Conservation (phyloP, 257 asterid species). For the Solanum chilense region DNA sequence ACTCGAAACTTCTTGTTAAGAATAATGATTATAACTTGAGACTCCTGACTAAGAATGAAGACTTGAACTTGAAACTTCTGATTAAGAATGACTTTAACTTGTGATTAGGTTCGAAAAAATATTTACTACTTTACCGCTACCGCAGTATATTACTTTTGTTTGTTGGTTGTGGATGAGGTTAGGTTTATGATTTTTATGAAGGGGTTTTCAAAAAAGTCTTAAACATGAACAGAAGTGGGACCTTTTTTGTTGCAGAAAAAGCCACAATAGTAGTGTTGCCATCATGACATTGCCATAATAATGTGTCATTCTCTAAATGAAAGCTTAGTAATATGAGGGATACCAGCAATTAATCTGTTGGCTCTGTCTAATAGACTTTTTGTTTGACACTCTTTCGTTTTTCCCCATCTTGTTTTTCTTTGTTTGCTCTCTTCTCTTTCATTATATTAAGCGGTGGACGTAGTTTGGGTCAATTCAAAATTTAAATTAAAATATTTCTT, state of each 20-base stretch:
- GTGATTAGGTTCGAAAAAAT: no score
- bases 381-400: background rate
- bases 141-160: background rate
- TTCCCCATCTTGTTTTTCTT: background rate
- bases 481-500: background rate
- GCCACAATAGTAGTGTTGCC: background rate
- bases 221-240: background rate
- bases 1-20: no score
- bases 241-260: background rate
- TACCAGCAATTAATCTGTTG: background rate
- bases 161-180: background rate
- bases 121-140: background rate
- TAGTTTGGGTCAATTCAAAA: no score
- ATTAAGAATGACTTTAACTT: no score
- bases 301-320: background rate
- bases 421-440: background rate
- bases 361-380: background rate
- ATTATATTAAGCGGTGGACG: background rate
- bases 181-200: background rate
- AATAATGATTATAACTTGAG: no score
- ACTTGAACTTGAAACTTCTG: no score
- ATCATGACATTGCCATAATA: background rate
- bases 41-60: no score
- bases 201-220: background rate
- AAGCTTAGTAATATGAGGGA: background rate